A percentile compares a stretch with the other conserved stretches of the same genome.
These are phyloP conservation scores for Mycosphaerella arachidis DNA, from an alignment of 2,329 filamentous ascomycete species.

Conservation along the genomic window DNA sequence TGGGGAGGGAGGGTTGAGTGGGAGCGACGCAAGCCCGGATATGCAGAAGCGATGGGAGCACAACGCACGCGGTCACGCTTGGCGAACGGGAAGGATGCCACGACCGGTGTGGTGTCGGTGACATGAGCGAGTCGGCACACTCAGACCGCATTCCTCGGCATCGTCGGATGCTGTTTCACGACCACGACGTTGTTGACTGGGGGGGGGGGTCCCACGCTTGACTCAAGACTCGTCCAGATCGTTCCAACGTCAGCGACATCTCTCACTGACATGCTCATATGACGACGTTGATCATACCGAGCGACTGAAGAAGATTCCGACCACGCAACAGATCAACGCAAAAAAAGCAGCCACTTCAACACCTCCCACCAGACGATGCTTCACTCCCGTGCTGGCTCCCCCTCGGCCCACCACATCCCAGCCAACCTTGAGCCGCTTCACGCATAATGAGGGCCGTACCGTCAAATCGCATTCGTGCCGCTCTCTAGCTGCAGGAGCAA, in stretches of 20 bases:
- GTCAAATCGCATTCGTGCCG: not conserved
- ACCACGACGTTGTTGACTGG: not conserved
- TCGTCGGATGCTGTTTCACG: not conserved
- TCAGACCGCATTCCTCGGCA: not conserved
- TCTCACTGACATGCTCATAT: too few species aligned
- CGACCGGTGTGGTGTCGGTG: not conserved
- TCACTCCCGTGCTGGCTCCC: not conserved
- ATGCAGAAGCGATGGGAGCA: not conserved
- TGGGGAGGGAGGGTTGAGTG: too few species aligned
- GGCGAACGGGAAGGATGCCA: not conserved
- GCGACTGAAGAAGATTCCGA: not conserved
- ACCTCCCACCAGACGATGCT: not conserved
- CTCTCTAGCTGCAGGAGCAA: slow-evolving; percentile 14
- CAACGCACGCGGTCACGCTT: not conserved
- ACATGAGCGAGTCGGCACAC: not conserved
- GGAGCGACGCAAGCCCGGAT: not conserved
- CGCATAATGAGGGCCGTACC: slow-evolving; percentile 5
- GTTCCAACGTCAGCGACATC: not conserved
- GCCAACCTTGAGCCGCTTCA: slow-evolving; percentile 7
- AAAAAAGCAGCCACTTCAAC: not conserved
- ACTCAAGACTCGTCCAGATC: not conserved
- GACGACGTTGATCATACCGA: not conserved
- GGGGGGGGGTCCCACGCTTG: not conserved
- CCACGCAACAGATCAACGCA: not conserved
- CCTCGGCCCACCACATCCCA: not conserved